These are phyloP conservation scores for Diaporthe citri DNA, from an alignment of 2,329 filamentous ascomycete genomes.

Conservation along the genomic window DNA sequence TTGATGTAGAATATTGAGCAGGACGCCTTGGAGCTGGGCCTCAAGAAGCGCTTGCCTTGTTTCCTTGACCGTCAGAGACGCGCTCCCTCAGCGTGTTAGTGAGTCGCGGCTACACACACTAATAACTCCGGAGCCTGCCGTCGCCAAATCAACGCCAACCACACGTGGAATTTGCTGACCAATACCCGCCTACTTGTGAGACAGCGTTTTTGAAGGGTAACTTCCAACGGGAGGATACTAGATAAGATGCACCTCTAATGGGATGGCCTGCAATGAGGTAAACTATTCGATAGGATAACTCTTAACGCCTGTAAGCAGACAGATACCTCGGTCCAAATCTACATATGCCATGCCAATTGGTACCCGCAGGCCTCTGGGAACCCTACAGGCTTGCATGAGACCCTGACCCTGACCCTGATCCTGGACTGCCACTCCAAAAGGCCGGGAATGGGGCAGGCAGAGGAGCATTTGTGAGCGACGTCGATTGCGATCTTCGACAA, in stretches of 20 bases:
- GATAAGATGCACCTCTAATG: background rate
- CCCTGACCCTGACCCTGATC: background rate
- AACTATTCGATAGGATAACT: background rate
- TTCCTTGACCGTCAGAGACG: constrained; percentile 16
- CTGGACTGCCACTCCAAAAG: background rate
- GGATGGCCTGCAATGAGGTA: background rate
- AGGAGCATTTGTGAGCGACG: background rate
- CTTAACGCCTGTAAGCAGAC: background rate
- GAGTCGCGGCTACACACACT: constrained; percentile 11
- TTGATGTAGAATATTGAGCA: background rate
- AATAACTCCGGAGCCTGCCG: background rate
- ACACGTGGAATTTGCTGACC: constrained; percentile 1
- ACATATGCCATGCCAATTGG: background rate
- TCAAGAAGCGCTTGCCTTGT: background rate
- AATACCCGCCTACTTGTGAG: background rate
- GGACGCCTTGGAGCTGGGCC: background rate
- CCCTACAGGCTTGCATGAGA: background rate
- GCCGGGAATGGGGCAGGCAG: background rate
- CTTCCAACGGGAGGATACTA: background rate
- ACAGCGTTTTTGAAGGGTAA: background rate
- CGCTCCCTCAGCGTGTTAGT: constrained; percentile 28
- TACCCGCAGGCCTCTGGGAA: background rate
- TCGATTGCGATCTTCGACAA: background rate
- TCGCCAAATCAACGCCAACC: background rate
- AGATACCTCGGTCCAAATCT: background rate